phyloP scores from a whole-genome alignment of 2,329 filamentous ascomycete species.

The Fusarium drepaniforme region DNA sequence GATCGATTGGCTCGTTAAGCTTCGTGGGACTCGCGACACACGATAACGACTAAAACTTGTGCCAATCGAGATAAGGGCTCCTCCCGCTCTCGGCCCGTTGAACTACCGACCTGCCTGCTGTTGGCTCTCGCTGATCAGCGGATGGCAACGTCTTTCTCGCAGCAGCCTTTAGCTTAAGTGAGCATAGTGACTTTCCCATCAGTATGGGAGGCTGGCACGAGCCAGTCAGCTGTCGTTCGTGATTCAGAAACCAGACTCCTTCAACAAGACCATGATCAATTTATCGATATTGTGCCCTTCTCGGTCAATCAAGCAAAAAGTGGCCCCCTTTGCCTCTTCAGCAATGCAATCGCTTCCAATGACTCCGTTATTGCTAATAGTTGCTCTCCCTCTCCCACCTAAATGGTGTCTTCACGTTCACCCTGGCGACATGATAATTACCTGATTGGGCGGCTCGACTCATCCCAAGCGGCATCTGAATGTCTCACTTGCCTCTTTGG shows the following conservation, averaged over 20 bases:
- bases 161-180: slow-evolving; percentile 19
- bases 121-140: neutral
- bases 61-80: slow-evolving; percentile 29
- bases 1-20: slow-evolving; percentile 33
- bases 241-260: neutral
- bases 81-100: slow-evolving; percentile 12
- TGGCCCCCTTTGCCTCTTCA: neutral
- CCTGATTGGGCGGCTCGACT: neutral
- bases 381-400: slow-evolving; percentile 15
- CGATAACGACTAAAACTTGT: slow-evolving; percentile 7
- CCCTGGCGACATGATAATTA: slow-evolving; percentile 14
- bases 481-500: slow-evolving; percentile 39
- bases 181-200: slow-evolving; percentile 15
- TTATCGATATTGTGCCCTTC: slow-evolving; percentile 4
- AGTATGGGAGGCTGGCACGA: neutral
- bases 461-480: slow-evolving; percentile 28
- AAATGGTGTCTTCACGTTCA: slow-evolving; percentile 3
- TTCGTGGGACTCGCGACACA: slow-evolving; percentile 17
- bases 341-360: slow-evolving; percentile 22
- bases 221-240: neutral
- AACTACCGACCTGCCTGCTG: neutral
- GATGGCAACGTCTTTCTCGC: slow-evolving; percentile 9
- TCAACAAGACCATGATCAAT: neutral
- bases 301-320: neutral
- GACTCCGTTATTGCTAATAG: slow-evolving; percentile 22